Base-by-base conservation (phyloP, 805 yeast species). In the Wickerhamia fluorescens region DNA sequence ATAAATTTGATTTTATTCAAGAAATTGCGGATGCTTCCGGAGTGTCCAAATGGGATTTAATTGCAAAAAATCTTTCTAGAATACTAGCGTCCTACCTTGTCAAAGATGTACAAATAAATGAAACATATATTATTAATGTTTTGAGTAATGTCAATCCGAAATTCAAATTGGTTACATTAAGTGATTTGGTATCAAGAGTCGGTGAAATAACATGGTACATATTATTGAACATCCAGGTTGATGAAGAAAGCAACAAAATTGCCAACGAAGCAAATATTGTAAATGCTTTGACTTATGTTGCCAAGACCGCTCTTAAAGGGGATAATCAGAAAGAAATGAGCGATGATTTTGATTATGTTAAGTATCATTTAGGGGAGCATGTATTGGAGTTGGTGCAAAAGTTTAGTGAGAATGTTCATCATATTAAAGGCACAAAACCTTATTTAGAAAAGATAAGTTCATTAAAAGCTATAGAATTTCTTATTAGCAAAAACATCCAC, bases 361-460 rank as follows among this genome's bases (percentile, higher is more conserved):
- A 49, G 21, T 43, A 49, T 30, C 38, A 47, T 30, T 35, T 45
- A 28, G 51, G 41, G 27, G 33, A 37, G 26, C 43, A 47, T 45
- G 74, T 84, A 3, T 57, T 87, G 9, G 94, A 88, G 34, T 62
- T 87, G 11, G 78, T 84, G 4, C 89, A 83, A 37, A 68, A 73
- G 25, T 83, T 88, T 42, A 79, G 94, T 4, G 87, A 84, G 38
- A 74, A 78, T 14, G 75, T 88, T 21, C 80, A 85, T 44, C 85
- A 81, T 36, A 67, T 73, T 9, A 74, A 71, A 37, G 92, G 92
- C 1, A 66, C 73, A 22, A 75, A 75, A 24, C 84, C 94, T 0
- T 78, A 71, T 41, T 61, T 78, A 28, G 87, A 82, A 27, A 86
- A 83, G 45, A 59, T 78, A 2, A 68, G 73, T 20, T 78, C 89